Evolutionary conservation across 345 rosid species (phyloP), one percentile per base, ranked within the genome.

Genomic region (Corchorus olitorius): DNA sequence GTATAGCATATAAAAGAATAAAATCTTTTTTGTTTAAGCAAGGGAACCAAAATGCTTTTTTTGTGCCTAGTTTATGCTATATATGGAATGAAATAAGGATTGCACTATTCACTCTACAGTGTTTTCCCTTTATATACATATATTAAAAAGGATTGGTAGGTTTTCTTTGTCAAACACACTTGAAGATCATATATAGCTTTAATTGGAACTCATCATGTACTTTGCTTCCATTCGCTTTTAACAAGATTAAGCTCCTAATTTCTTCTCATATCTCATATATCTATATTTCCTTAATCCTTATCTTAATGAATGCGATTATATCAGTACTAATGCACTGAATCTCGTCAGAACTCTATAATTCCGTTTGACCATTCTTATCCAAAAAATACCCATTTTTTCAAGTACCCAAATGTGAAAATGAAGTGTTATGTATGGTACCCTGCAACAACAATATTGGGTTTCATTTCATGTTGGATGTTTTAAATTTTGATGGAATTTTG

Each of bases 51-150:
- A 76, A 76, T 14, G 82, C 58, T 75, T 53, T 76, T 76, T 33
- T 69, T 74, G 60, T 70, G 73, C 73, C 50, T 5, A 50, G 33
- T 34, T 70, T 65, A 66, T 78, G 78, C 83, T 87, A 80, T 83
- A 71, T 75, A 84, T 58, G 84, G 83, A 75, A 77, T 67, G 11
- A 68, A 55, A 64, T 15, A 55, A 58, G 49, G 64, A 56, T 65
- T 16, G 68, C 77, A 59, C 45, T 59, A 70, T 15, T 50, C 65
- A 54, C 71, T 67, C 78, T 12, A 46, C 74, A 76, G 39, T 20
- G 33, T 70, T 71, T 46, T 43, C 68, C 34, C 63, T 63, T 70
- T 54, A 73, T 52, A 17, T 2, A 70, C 5, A 33, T 16, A 45
- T 6, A 45, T 7, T 6, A 45, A 75, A 76, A 80, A 71, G 56